A percentile compares a stretch with the other conserved stretches of the same genome.
Evolutionary conservation across 768 basidiomycete species (phyloP).

Genomic region (Leccinum rimulosum): DNA sequence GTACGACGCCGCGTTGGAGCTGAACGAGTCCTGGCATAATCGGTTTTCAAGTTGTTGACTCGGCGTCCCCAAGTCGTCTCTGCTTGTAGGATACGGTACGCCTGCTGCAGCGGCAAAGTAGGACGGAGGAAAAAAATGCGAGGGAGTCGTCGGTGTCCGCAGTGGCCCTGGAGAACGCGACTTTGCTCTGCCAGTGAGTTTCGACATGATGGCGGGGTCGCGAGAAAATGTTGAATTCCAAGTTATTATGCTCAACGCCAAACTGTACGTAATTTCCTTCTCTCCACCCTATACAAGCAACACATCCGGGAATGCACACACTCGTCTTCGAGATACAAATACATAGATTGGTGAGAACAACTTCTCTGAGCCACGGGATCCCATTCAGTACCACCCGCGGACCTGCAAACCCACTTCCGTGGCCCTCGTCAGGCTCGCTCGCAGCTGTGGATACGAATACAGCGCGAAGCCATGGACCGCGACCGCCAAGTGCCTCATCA

Average conservation of each 20-base stretch:
- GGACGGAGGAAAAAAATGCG: constrained; percentile 51
- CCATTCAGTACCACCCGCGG: too few relatives aligned
- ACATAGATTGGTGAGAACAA: constrained; percentile 18
- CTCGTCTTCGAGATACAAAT: constrained; percentile 34
- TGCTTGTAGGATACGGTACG: constrained; percentile 18
- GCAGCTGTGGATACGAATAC: constrained; percentile 31
- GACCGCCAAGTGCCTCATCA: constrained; percentile 66
- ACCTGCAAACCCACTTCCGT: too few relatives aligned
- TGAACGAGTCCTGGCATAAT: constrained; percentile 11
- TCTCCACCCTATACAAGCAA: constrained; percentile 39
- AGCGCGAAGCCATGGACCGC: constrained; percentile 48
- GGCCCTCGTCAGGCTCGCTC: constrained; percentile 31
- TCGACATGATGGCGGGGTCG: constrained; percentile 8
- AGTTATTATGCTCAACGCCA: too few relatives aligned
- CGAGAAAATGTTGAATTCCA: neutral
- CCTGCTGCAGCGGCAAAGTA: constrained; percentile 56
- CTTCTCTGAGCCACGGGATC: constrained; percentile 7
- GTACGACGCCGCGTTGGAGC: constrained; percentile 16
- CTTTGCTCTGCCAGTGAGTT: constrained; percentile 29
- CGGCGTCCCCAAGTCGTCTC: constrained; percentile 6
- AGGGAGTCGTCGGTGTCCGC: constrained; percentile 27
- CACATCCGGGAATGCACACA: constrained; percentile 44
- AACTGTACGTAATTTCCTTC: constrained; percentile 26
- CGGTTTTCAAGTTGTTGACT: constrained; percentile 2
- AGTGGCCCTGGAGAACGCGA: constrained; percentile 42